Percentiles rank a stretch among this genome's conserved stretches.
These are phyloP conservation scores for Tylopilus vinaceipallidus DNA, from an alignment of 768 basidiomycete species.

Conservation along the genomic window DNA sequence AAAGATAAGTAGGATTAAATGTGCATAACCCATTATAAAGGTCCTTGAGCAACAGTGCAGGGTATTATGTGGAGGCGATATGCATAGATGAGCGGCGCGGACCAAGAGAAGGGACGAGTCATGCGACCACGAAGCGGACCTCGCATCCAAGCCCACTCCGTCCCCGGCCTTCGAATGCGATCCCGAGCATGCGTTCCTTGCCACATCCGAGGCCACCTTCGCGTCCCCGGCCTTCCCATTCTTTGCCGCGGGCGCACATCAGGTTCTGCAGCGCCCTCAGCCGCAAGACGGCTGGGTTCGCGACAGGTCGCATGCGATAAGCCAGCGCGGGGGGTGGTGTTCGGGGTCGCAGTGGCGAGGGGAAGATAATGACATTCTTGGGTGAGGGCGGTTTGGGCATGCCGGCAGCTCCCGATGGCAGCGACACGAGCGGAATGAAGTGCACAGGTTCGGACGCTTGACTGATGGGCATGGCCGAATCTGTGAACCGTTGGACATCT, in stretches of 20 bases:
- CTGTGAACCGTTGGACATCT: constrained; percentile 45
- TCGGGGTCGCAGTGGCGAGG: constrained; percentile 42
- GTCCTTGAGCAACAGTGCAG: constrained; percentile 12
- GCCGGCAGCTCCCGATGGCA: constrained; percentile 29
- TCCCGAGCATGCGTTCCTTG: constrained; percentile 53
- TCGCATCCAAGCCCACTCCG: constrained; percentile 48
- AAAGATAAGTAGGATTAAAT: constrained; percentile 33
- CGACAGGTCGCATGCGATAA: constrained; percentile 53
- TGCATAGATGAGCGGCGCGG: constrained; percentile 1
- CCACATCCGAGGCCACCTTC: constrained; percentile 54
- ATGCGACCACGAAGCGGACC: constrained; percentile 35
- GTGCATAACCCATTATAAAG: constrained; percentile 32
- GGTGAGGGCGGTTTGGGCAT: constrained; percentile 27
- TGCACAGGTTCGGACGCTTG: constrained; percentile 29
- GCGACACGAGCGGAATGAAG: constrained; percentile 42
- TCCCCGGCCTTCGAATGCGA: constrained; percentile 64
- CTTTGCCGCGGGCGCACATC: constrained; percentile 40
- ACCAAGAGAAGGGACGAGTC: constrained; percentile 1
- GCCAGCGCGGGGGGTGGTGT: constrained; percentile 30
- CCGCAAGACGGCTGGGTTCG: constrained; percentile 59
- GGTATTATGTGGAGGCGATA: constrained; percentile 6
- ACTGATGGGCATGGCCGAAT: constrained; percentile 10
- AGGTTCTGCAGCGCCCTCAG: constrained; percentile 62
- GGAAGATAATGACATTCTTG: constrained; percentile 40
- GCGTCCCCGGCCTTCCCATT: constrained; percentile 47